Evolutionary conservation across 768 basidiomycete genomes (phyloP), one percentile per base, ranked within the genome.

Genomic region (Podaxis pistillaris): DNA sequence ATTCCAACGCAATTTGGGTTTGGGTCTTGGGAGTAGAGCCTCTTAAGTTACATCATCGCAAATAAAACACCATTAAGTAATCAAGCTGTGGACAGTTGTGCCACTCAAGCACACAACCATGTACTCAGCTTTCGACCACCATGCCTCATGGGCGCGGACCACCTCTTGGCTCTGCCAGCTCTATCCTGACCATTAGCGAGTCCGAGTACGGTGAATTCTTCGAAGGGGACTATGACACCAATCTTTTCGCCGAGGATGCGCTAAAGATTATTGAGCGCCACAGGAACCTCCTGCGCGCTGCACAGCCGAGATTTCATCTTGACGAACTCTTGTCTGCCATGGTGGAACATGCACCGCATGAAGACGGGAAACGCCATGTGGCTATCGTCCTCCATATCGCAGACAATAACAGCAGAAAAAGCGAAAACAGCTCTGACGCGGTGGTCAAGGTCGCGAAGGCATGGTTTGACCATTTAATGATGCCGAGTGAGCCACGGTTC

Each of bases 311-410:
- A 57, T 65, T 54, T 57, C 54, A 24, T 41, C 68, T 70, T 44
- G 68, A 68, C 30, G 38, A 60, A 17, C 52, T 69, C 3, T 56
- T 68, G 36, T 38, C 33, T 26, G 63, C 47, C 13, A 71, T 71
- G 70, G 41, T 71, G 24, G 46, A 64, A 19, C n/a, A 68, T 36
- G 70, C 68, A n/a, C 68, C 67, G 17, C 28, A 64, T 51, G 47
- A 55, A 9, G 19, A 22, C 44, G 68, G 68, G 19, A 55, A 64
- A 56, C 59, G 69, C 65, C 65, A 70, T 44, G 69, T 66, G 3
- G 65, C 69, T 30, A 58, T 67, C 24, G 52, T 60, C 36, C 65
- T 71, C 47, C 64, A 68, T 46, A 66, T 69, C 40, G 68, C 69
- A 56, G 22, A 63, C 49, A 30, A 33, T 22, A 65, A 68, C 51